Percentiles rank a stretch among this genome's conserved stretches.
phyloP scores from a whole-genome alignment of 169 alveolate species.

The Plasmodium vinckei region DNA sequence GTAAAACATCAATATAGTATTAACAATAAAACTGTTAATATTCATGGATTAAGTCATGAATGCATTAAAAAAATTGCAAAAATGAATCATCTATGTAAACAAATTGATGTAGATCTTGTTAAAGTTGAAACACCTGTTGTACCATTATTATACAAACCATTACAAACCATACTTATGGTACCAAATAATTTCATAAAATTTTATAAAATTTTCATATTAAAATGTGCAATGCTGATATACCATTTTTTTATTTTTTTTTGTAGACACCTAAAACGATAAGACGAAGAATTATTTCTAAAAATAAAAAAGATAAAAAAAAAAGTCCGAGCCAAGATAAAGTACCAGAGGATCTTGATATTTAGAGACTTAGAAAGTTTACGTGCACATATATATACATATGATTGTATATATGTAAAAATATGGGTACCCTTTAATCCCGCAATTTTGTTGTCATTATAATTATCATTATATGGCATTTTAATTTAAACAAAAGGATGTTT shows the following conservation, averaged over 20 bases:
- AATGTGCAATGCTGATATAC: background rate
- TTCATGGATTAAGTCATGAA: slow-evolving; percentile 88
- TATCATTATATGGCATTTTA: no score
- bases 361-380: background rate
- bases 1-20: slow-evolving; percentile 76
- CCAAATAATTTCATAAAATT: background rate
- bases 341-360: slow-evolving; percentile 16
- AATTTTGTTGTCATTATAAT: background rate
- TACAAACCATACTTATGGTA: slow-evolving; percentile 52
- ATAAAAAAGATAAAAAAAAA: slow-evolving; percentile 48
- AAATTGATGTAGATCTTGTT: slow-evolving; percentile 87
- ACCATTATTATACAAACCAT: slow-evolving; percentile 81
- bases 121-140: slow-evolving; percentile 87
- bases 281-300: slow-evolving; percentile 63
- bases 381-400: no score
- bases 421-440: background rate
- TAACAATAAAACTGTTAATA: slow-evolving; percentile 25
- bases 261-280: slow-evolving; percentile 68
- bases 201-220: background rate
- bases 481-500: no score
- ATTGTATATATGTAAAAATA: no score
- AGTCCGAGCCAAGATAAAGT: background rate
- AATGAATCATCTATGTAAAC: slow-evolving; percentile 86
- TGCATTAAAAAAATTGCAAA: slow-evolving; percentile 90
- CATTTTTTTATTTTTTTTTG: background rate